Evolutionary conservation across 129 eudicot species (phyloP), one percentile per base, ranked within the genome.

Genomic region (Sambucus nigra): DNA sequence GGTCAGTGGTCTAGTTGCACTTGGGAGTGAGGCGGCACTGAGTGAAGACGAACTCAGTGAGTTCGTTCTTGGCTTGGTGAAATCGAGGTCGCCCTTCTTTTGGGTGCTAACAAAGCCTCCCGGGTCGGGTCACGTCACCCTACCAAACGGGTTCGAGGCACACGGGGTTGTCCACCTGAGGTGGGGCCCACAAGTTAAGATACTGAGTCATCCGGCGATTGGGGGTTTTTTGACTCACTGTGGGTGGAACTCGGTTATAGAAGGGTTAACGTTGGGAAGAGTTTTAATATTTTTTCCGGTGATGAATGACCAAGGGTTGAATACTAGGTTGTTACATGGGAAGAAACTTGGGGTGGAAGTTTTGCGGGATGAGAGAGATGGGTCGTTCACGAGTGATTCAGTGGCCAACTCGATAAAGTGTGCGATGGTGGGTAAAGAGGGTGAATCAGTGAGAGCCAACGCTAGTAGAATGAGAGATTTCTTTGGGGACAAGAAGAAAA

Each of bases 121-220:
- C 24, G 64, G 69, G 69, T 58, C 69, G 21, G 17, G 68, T 55
- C 54, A 41, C 49, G 59, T n/a, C 2, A 44, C 48, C 69, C 74
- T 88, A 24, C 86, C 94, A 0, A 27, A 73, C 2, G 86, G 94
- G n/a, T 83, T 70, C 64, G 53, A 38, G 22, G 80, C 61, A 17
- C 67, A 75, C 0, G 96, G 96, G 18, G 26, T 83, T 9, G 71
- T 88, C 51, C 64, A 59, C 25, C 13, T 28, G 1, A 76, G 69
- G 50, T 88, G 94, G 96, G 94, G 73, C n/a, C 96, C 91, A 31
- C 96, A 88, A 54, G 72, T 77, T 39, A 80, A 51, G 87, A 83
- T 88, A 39, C 63, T 83, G 15, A 57, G 84, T 46, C 96, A 88
- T 55, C 56, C 67, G 0, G 59, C 94, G 5, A 55, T 80, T 0